A percentile compares a stretch with the other conserved stretches of the same genome.
Conservation (phyloP, 2,329 filamentous ascomycete genomes). For the Colletotrichum echinochloae region DNA sequence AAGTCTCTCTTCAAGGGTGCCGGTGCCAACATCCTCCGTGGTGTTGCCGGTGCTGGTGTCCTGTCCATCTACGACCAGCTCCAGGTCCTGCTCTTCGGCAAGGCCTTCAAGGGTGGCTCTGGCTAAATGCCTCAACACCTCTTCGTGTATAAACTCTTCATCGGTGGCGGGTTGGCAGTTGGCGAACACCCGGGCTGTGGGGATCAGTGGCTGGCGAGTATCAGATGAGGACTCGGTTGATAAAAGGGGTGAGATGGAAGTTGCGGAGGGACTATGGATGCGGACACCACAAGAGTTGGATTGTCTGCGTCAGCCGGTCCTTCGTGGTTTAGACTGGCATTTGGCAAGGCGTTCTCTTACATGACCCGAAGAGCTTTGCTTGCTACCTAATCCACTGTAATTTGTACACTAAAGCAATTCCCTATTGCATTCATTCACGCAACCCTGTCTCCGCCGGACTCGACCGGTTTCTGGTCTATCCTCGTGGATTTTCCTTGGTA, state of each 20-base stretch:
- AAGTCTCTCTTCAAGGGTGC: constrained; percentile 99
- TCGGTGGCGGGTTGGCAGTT: constrained; percentile 47
- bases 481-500: constrained; percentile 38
- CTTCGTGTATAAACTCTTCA: constrained; percentile 57
- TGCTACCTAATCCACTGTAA: constrained; percentile 69
- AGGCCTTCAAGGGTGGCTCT: constrained; percentile 88
- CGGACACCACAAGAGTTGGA: constrained; percentile 51
- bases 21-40: constrained; percentile 99
- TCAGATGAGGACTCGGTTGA: constrained; percentile 52
- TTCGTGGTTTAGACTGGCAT: constrained; percentile 63
- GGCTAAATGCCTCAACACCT: constrained; percentile 57
- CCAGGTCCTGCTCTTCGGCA: constrained; percentile 99
- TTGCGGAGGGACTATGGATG: constrained; percentile 59
- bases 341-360: constrained; percentile 59
- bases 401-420: constrained; percentile 72
- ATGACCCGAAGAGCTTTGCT: constrained; percentile 55
- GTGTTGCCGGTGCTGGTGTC: constrained; percentile 99
- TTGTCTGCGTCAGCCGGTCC: constrained; percentile 52
- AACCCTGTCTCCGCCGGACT: constrained; percentile 50
- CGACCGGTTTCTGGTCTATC: constrained; percentile 42
- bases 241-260: constrained; percentile 61
- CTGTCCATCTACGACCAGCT: constrained; percentile 99
- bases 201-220: constrained; percentile 43
- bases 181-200: constrained; percentile 52
- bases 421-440: constrained; percentile 55